These are phyloP conservation scores for Tetrastigma voinierianum DNA, from an alignment of 164 flowering plant species.

Conservation along the genomic window DNA sequence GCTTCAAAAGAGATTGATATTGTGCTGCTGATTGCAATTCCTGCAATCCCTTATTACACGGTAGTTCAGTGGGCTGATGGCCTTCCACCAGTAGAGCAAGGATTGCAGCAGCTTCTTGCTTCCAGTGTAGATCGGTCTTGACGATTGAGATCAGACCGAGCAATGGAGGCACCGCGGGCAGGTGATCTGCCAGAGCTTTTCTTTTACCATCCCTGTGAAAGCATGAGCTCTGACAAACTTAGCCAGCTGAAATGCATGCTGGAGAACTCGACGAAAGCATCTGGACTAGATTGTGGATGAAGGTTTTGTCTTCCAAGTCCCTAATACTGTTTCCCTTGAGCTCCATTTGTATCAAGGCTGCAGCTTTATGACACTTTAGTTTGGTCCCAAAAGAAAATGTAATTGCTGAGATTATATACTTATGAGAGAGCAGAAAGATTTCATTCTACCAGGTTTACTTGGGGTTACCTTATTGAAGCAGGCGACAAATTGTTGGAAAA, in stretches of 20 bases:
- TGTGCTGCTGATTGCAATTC: conserved; percentile 25
- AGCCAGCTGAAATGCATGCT: conserved; percentile 19
- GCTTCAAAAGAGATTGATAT: conserved; percentile 17
- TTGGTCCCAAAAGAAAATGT: conserved; percentile 20
- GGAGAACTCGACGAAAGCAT: conserved; percentile 23
- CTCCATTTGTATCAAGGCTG: conserved; percentile 21
- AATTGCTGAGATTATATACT: background rate
- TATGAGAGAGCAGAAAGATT: background rate
- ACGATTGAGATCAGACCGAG: conserved; percentile 14
- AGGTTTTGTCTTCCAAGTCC: conserved; percentile 16
- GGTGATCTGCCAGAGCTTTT: conserved; percentile 15
- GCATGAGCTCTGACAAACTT: conserved; percentile 18
- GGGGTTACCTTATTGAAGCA: conserved; percentile 23
- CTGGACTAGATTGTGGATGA: conserved; percentile 20
- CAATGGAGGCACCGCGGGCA: conserved; percentile 16
- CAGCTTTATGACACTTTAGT: conserved; percentile 17
- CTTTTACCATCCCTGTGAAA: conserved; percentile 17
- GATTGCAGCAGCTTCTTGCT: conserved; percentile 22
- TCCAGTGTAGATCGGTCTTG: conserved; percentile 13
- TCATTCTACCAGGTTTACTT: background rate
- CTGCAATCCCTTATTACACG: conserved; percentile 15
- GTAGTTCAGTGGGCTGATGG: conserved; percentile 4
- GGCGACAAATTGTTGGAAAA: conserved; percentile 19
- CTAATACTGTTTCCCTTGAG: conserved; percentile 16
- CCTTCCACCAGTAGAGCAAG: conserved; percentile 18